Percentiles rank a stretch among this genome's conserved stretches.
phyloP scores from a whole-genome alignment of 495 filamentous ascomycete species.

The Friedmanniomyces simplex region DNA sequence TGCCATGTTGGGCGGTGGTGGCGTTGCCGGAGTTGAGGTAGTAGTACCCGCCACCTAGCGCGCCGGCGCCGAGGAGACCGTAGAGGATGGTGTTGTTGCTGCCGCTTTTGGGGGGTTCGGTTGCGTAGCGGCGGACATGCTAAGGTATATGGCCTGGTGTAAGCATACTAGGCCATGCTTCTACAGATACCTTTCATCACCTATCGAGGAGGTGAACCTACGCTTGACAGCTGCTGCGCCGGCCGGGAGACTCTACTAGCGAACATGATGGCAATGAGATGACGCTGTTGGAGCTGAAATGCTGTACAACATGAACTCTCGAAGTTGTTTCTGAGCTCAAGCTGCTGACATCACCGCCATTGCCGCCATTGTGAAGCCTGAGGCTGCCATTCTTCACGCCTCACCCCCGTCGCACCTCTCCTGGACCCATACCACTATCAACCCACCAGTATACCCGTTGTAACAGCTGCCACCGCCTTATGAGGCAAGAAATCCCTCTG shows the following conservation, averaged over 20 bases:
- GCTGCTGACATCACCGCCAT: background rate
- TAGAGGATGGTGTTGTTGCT: constrained; percentile 21
- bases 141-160: constrained; percentile 12
- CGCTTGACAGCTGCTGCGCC: constrained; percentile 16
- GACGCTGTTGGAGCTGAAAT: background rate
- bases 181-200: background rate
- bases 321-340: background rate
- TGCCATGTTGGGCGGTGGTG: background rate
- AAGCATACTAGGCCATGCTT: background rate
- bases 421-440: too few relatives aligned
- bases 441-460: too few relatives aligned
- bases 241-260: constrained; percentile 11
- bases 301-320: background rate
- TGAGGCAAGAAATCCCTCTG: too few relatives aligned
- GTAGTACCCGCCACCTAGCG: constrained; percentile 24
- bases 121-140: constrained; percentile 35
- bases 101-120: constrained; percentile 25
- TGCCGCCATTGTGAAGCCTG: too few relatives aligned
- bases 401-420: too few relatives aligned
- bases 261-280: constrained; percentile 9
- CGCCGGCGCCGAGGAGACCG: constrained; percentile 19
- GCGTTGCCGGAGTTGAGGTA: constrained; percentile 17
- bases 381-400: too few relatives aligned
- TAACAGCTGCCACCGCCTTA: too few relatives aligned
- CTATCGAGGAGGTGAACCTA: background rate